Percentiles rank a stretch among this genome's conserved stretches.
These are phyloP conservation scores for Aspergillus alliaceus DNA, from an alignment of 2,329 filamentous ascomycete genomes.

Conservation along the genomic window DNA sequence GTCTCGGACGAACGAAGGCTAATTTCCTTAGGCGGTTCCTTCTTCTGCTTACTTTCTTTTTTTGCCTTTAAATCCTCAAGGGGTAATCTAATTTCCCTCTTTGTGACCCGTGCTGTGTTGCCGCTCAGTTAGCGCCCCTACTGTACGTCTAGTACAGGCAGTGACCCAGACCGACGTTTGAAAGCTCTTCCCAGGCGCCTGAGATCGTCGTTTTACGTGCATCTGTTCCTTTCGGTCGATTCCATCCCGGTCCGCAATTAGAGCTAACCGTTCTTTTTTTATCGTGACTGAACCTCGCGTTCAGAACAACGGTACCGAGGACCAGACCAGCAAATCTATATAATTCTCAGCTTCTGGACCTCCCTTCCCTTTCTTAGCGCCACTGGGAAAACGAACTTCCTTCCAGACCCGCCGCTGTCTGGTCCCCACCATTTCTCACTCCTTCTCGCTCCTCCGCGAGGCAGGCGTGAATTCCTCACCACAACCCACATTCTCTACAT, in stretches of 20 bases:
- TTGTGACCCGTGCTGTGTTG: not conserved
- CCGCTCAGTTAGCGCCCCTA: constrained; percentile 2
- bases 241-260: not conserved
- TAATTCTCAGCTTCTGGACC: constrained; percentile 23
- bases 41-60: not conserved
- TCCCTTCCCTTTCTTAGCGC: constrained; percentile 12
- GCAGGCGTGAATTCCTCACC: not conserved
- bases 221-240: not conserved
- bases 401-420: not conserved
- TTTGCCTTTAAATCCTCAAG: not conserved
- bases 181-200: not conserved
- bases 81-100: constrained; percentile 1
- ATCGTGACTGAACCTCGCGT: not conserved
- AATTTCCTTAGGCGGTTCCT: not conserved
- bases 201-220: not conserved
- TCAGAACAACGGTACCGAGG: not conserved
- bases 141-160: constrained; percentile 1
- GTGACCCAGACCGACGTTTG: not conserved
- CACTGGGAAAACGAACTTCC: constrained; percentile 3
- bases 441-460: not conserved
- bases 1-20: not conserved
- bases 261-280: constrained; percentile 1
- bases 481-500: not conserved
- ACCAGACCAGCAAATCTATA: not conserved
- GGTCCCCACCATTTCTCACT: not conserved